Base-by-base conservation (phyloP, 2,329 filamentous ascomycete genomes). In the Daldinia eschscholtzii region DNA sequence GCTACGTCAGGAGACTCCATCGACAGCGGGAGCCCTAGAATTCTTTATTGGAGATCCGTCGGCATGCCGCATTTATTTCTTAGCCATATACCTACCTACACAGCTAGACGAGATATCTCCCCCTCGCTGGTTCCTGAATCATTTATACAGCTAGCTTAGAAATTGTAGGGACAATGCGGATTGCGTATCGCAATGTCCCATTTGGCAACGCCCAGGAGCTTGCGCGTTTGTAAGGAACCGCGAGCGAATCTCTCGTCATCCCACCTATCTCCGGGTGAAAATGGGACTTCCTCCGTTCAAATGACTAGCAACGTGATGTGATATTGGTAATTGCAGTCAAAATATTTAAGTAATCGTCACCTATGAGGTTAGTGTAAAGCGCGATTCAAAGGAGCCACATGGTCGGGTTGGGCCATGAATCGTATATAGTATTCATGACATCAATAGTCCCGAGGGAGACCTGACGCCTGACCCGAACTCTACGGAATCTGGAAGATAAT, bases 381-480 rank as follows among this genome's bases (percentile, higher is more conserved):
- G 37, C 61, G 42, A 67, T 46, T 60, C 57, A 42, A 50, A 39
- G 44, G 52, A 37, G 41, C 30, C 56, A 23, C 23, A n/a, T 57
- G 5, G 46, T 20, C 59, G 46, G 60, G 33, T 30, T 59, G 46
- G 20, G 6, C n/a, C 53, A 64, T 62, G 65, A 64, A 57, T 67
- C 66, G 63, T 23, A 60, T 13, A 20, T 23, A 13, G 53, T 28
- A 20, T 48, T 33, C 20, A 67, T 66, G 63, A 62, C 57, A 71
- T 67, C 37, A 61, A 70, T 20, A n/a, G 26, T 15, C n/a, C 26
- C 13, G 26, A 28, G 5, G 46, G n/a, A 30, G 12, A 28, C 6
- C 26, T 33, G 15, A 18, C 6, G 15, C 6, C 26, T 33, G 15
- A 18, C 6, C 28, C 15, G 12, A 52, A 33, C 28, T 33, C 15